Percentiles rank a stretch among this genome's conserved stretches.
Evolutionary conservation across 805 yeast genomes (phyloP).

Genomic region (Ogataea trehaloabstinens): DNA sequence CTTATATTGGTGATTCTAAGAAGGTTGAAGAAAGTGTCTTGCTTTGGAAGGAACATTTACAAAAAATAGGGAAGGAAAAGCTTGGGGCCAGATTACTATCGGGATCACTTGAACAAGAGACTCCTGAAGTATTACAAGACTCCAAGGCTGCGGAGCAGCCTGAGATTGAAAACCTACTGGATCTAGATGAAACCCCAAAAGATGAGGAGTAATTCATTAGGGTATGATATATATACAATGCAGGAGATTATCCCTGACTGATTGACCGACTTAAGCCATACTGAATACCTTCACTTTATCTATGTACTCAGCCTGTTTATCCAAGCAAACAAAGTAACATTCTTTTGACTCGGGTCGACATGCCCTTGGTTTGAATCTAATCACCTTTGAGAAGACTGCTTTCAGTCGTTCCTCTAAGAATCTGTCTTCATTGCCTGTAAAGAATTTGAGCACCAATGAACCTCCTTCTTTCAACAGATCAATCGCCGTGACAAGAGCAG

Average conservation of each 20-base stretch:
- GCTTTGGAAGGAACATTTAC: constrained; percentile 67
- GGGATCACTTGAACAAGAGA: too few relatives aligned
- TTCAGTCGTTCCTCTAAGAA: constrained; percentile 58
- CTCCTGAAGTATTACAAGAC: constrained; percentile 36
- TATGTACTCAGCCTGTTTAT: constrained; percentile 37
- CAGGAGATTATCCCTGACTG: too few relatives aligned
- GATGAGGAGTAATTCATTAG: too few relatives aligned
- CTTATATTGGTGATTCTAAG: constrained; percentile 55
- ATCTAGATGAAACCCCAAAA: constrained; percentile 24
- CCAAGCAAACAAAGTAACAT: constrained; percentile 71
- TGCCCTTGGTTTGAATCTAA: constrained; percentile 76
- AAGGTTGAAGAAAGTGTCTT: constrained; percentile 45
- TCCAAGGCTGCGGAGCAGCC: too few relatives aligned
- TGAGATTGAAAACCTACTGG: constrained; percentile 34
- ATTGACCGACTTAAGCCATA: constrained; percentile 9
- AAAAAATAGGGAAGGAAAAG: constrained; percentile 46
- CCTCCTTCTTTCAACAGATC: constrained; percentile 73
- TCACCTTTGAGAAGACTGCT: constrained; percentile 59
- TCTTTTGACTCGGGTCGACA: constrained; percentile 80
- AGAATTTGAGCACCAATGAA: constrained; percentile 75
- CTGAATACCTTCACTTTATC: constrained; percentile 47
- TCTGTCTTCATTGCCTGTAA: constrained; percentile 76
- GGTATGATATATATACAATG: too few relatives aligned
- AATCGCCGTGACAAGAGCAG: constrained; percentile 75
- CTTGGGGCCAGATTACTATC: constrained; percentile 61